Evolutionary conservation across 495 filamentous ascomycete genomes (phyloP).

Genomic region (Emericellopsis terricola): DNA sequence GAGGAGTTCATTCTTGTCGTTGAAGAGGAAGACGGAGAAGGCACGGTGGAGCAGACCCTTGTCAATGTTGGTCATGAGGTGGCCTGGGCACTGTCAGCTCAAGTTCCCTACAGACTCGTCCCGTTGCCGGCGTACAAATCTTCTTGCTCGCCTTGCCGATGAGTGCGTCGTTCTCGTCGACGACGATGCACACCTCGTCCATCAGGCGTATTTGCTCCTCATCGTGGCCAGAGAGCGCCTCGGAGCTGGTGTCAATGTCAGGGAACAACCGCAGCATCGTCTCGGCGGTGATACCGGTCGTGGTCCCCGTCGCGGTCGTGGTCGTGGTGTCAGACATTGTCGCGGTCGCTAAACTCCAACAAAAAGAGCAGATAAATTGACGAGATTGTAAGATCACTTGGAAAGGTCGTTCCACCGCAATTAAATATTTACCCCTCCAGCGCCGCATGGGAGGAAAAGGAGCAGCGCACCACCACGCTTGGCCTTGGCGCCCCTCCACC

Average conservation of each 20-base stretch:
- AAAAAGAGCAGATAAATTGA: not conserved
- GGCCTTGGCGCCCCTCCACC: no score
- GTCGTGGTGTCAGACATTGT: conserved; percentile 10
- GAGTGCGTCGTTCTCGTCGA: conserved; percentile 79
- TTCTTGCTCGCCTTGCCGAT: conserved; percentile 99
- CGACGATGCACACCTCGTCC: conserved; percentile 98
- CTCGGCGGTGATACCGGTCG: conserved; percentile 54
- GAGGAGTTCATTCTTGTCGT: conserved; percentile 71
- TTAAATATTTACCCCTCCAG: no score
- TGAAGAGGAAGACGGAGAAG: conserved; percentile 96
- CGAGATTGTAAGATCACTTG: not conserved
- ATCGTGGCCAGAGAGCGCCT: conserved; percentile 72
- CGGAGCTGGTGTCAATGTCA: conserved; percentile 80
- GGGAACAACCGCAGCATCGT: conserved; percentile 82
- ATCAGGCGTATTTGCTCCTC: conserved; percentile 94
- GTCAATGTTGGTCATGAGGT: conserved; percentile 96
- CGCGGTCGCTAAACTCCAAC: conserved; percentile 7
- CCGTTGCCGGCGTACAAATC: conserved; percentile 80
- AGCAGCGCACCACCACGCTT: no score
- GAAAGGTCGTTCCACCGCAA: no score
- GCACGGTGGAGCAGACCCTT: conserved; percentile 88
- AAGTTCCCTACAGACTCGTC: no score
- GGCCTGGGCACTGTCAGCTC: no score
- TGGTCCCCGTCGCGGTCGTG: conserved; percentile 19
- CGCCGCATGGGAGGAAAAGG: no score